Evolutionary conservation across 768 basidiomycete species (phyloP).

Genomic region (Xerocomellus chrysenteron): DNA sequence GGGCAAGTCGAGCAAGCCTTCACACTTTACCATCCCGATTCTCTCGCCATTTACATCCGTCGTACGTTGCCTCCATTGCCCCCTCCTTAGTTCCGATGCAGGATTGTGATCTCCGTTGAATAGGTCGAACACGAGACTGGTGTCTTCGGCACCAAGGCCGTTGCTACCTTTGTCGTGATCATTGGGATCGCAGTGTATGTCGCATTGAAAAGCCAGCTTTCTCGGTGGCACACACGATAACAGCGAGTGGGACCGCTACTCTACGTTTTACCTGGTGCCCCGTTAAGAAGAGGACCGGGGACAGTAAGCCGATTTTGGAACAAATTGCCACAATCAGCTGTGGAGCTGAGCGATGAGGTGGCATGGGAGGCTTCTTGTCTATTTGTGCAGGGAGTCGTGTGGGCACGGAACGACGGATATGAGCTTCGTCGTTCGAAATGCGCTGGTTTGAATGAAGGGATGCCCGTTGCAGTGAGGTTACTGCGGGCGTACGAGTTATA

Average conservation of each 20-base stretch:
- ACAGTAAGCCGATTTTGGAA: constrained; percentile 7
- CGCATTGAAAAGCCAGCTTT: constrained; percentile 42
- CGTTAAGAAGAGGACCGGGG: background rate
- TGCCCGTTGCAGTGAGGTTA: background rate
- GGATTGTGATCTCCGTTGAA: background rate
- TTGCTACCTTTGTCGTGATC: constrained; percentile 42
- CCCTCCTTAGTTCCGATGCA: constrained; percentile 2
- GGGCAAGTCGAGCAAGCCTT: constrained; percentile 26
- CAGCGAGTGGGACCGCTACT: background rate
- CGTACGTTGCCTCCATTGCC: constrained; percentile 34
- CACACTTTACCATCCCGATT: constrained; percentile 77
- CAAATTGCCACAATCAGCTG: constrained; percentile 2
- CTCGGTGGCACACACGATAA: constrained; percentile 15
- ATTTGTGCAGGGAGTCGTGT: background rate
- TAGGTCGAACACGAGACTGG: constrained; percentile 79
- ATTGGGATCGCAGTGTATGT: constrained; percentile 43
- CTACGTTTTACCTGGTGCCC: background rate
- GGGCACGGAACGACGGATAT: constrained; percentile 6
- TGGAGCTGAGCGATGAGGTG: background rate
- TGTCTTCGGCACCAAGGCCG: constrained; percentile 48
- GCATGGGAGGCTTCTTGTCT: constrained; percentile 7
- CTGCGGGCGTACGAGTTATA: too few relatives aligned
- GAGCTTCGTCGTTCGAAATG: constrained; percentile 1
- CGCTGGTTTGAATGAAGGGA: background rate
- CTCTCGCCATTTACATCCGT: constrained; percentile 79